These are phyloP conservation scores for Capsicum pubescens DNA, from an alignment of 257 asterid genomes.

Conservation along the genomic window DNA sequence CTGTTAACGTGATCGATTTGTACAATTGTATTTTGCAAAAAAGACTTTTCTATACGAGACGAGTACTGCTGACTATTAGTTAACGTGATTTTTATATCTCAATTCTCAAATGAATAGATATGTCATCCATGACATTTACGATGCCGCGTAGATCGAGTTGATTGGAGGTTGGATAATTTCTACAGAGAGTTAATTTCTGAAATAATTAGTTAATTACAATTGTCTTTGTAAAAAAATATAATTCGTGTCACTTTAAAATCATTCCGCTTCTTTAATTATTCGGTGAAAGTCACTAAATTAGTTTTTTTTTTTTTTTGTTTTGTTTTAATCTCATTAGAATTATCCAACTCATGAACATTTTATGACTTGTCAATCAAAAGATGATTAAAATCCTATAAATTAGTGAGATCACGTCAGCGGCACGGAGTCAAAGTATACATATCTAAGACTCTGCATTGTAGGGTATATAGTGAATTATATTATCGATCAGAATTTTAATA, in stretches of 20 bases:
- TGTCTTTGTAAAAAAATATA: background rate
- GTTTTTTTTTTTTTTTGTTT: background rate
- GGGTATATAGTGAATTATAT: too few species aligned
- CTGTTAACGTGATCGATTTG: background rate
- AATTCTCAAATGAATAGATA: background rate
- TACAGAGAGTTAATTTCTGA: background rate
- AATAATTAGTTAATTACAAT: background rate
- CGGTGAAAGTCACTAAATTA: background rate
- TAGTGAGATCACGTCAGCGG: too few species aligned
- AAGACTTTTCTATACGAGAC: background rate
- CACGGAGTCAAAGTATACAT: background rate
- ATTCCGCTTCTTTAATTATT: background rate
- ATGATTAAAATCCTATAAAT: background rate
- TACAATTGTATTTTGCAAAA: background rate
- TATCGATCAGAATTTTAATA: too few species aligned
- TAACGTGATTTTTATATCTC: background rate
- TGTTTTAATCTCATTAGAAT: background rate
- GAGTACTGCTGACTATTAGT: background rate
- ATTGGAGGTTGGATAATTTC: too few species aligned
- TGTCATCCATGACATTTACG: constrained; percentile 6
- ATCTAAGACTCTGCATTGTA: too few species aligned
- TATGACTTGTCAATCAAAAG: background rate
- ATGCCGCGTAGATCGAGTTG: background rate
- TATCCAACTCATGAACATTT: background rate
- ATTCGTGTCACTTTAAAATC: background rate